Conservation (phyloP, 192 early-diverging fungal genomes). For the Gaertneriomyces semiglobifer region DNA sequence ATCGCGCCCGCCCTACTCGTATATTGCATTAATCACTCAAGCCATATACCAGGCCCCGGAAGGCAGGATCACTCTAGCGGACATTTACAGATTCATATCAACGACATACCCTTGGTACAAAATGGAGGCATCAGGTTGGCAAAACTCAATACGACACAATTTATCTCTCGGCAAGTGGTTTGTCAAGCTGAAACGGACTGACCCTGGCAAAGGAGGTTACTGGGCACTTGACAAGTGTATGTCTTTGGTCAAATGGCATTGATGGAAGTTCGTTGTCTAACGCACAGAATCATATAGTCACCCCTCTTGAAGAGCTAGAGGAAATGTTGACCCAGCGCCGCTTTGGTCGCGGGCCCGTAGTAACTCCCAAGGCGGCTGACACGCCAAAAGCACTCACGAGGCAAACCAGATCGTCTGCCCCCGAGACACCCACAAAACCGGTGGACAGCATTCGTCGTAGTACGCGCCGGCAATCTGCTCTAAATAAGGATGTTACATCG, state of each 20-base stretch:
- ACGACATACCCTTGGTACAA: slow-evolving; percentile 86
- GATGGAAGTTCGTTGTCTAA: no score
- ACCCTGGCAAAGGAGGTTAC: slow-evolving; percentile 91
- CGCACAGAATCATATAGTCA: neutral
- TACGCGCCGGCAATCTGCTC: no score
- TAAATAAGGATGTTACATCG: no score
- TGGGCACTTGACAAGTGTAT: slow-evolving; percentile 76
- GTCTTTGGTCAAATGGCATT: no score
- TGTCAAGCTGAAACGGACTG: slow-evolving; percentile 80
- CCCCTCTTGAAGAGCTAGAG: slow-evolving; percentile 1
- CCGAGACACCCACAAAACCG: no score
- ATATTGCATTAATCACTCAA: slow-evolving; percentile 87
- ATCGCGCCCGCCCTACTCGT: slow-evolving; percentile 73
- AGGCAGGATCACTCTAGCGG: slow-evolving; percentile 80
- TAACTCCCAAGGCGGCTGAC: neutral
- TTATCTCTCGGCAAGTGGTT: slow-evolving; percentile 93
- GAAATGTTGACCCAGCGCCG: slow-evolving; percentile 6
- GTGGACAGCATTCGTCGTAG: no score
- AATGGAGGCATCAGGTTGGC: slow-evolving; percentile 85
- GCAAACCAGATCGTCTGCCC: no score
- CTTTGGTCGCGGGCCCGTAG: slow-evolving; percentile 7
- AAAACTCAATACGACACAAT: slow-evolving; percentile 95
- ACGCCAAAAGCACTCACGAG: no score
- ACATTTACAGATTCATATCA: slow-evolving; percentile 85
- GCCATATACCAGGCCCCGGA: slow-evolving; percentile 76